Percentiles rank a stretch among this genome's conserved stretches.
Conservation (phyloP, 2,329 filamentous ascomycete species). For the Alternaria sp. region DNA sequence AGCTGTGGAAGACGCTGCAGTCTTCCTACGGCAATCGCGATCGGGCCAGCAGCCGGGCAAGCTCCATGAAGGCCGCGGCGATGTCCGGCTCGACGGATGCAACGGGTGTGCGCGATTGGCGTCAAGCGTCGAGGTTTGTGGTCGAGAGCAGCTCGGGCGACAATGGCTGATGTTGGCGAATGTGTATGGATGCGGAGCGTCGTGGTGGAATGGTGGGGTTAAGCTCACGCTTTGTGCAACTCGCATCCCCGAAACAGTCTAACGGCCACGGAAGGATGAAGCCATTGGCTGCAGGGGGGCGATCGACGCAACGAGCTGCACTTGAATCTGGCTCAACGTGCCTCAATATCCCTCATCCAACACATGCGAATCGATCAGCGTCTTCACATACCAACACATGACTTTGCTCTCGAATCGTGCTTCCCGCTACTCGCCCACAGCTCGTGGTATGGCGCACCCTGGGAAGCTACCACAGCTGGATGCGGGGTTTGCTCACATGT, state of each 20-base stretch:
- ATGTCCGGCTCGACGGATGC: constrained; percentile 29
- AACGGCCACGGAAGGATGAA: constrained; percentile 19
- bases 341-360: constrained; percentile 21
- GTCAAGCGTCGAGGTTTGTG: constrained; percentile 11
- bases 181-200: constrained; percentile 26
- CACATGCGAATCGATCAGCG: constrained; percentile 2
- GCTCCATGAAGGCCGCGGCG: constrained; percentile 62
- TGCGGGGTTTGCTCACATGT: constrained; percentile 42
- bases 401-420: constrained; percentile 3
- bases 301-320: constrained; percentile 33
- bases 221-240: constrained; percentile 40
- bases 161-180: constrained; percentile 40
- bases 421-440: constrained; percentile 1
- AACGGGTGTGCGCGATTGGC: constrained; percentile 21
- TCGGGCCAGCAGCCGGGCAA: constrained; percentile 62
- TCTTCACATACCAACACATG: not conserved
- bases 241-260: constrained; percentile 28
- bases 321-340: constrained; percentile 21
- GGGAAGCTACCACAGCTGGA: constrained; percentile 9
- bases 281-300: constrained; percentile 33
- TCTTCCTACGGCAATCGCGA: constrained; percentile 69
- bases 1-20: constrained; percentile 61
- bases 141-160: constrained; percentile 27
- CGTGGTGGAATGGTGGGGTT: constrained; percentile 51
- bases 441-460: constrained; percentile 8